Conservation (phyloP, 2,329 filamentous ascomycete species). For the Ceratocystis alfenasii region DNA sequence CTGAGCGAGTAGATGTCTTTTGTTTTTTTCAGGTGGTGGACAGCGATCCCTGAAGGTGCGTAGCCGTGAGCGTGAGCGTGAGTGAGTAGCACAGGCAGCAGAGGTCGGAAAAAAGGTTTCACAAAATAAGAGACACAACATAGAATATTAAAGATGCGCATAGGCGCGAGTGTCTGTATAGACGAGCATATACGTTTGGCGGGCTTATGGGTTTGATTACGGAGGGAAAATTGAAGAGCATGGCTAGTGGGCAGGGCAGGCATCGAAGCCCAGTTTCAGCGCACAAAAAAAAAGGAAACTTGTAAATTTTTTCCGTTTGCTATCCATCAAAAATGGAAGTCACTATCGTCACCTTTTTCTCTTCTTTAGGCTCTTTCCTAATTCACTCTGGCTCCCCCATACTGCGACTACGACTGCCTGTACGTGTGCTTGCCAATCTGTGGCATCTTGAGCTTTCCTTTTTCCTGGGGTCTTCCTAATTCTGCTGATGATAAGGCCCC, state of each 20-base stretch:
- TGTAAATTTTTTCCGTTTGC: neutral
- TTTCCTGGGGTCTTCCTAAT: neutral
- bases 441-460: neutral
- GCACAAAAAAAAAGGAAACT: neutral
- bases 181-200: neutral
- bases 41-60: neutral
- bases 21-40: slow-evolving; percentile 4
- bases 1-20: neutral
- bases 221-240: too few species aligned
- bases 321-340: neutral
- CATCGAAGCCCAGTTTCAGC: too few species aligned
- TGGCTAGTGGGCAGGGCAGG: too few species aligned
- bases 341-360: neutral
- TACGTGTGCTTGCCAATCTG: neutral
- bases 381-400: neutral
- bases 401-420: neutral
- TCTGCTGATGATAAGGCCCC: neutral
- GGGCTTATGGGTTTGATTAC: neutral
- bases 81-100: neutral
- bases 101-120: neutral
- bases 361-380: neutral
- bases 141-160: slow-evolving; percentile 2
- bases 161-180: neutral
- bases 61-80: neutral
- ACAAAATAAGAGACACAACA: neutral